Evolutionary conservation across 1,139 yeast genomes (phyloP), one percentile per base, ranked within the genome.

Genomic region (Maudiozyma humilis): DNA sequence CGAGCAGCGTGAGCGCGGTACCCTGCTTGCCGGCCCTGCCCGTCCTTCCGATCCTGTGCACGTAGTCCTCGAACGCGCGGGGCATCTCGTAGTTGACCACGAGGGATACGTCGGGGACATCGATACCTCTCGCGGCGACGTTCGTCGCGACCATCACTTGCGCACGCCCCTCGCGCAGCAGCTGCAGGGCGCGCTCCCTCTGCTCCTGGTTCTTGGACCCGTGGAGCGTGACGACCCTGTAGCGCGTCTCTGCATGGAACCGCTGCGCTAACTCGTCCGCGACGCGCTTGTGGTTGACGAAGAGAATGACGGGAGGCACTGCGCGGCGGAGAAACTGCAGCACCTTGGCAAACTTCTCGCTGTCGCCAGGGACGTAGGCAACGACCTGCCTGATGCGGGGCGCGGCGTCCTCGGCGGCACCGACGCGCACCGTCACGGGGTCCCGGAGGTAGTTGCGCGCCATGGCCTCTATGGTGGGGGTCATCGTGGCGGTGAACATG

Each of bases 81-180:
- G 88, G 69, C 93, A 89, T 83, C 56, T 89, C 95, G 58, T 74
- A 88, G 62, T 91, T 91, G 14, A 89, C 65, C 6, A 91, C 97
- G 37, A 89, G 64, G 0, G 93, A 76, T 8, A 91, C 95, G 54
- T 85, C 76, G 0, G 91, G 83, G 15, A 91, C 79, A 65, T 91
- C 98, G 67, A 91, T 79, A 73, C 98, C 98, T 79, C 98, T 86
- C 45, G 97, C 96, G 50, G 98, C 98, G 54, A 91, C 97, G 45
- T 96, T 96, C 49, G 97, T 91, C 36, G 98, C 97, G 52, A 91
- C 96, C 75, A 91, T 76, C 57, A 91, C 80, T 55, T 96, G 95
- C 32, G 93, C 86, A 57, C 78, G 73, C 56, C 96, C 96, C 49
- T 75, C 69, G 70, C 91, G 82, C 73, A 91, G 85, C 55, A 84